A percentile compares a stretch with the other conserved stretches of the same genome.
phyloP scores from a whole-genome alignment of 805 yeast genomes.

The Pichia californica region DNA sequence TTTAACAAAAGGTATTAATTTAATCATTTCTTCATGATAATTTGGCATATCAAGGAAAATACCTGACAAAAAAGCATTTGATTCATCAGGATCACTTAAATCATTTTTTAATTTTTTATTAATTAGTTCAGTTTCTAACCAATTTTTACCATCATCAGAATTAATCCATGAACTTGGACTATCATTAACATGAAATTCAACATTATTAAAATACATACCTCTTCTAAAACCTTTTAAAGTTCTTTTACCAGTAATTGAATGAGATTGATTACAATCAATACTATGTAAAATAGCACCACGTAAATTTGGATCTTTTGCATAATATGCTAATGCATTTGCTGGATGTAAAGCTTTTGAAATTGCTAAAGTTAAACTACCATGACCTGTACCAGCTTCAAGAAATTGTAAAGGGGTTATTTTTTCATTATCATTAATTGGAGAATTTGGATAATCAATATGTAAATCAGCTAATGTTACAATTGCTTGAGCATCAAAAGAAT shows the following conservation, averaged over 20 bases:
- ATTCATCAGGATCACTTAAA: slow-evolving; percentile 16
- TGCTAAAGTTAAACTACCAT: slow-evolving; percentile 43
- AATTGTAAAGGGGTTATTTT: slow-evolving; percentile 31
- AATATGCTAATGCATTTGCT: slow-evolving; percentile 33
- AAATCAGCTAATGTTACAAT: slow-evolving; percentile 42
- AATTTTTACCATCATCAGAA: slow-evolving; percentile 18
- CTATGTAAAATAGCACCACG: slow-evolving; percentile 43
- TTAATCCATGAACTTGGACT: slow-evolving; percentile 38
- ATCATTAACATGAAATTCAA: slow-evolving; percentile 36
- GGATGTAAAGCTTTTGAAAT: slow-evolving; percentile 38
- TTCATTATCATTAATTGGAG: slow-evolving; percentile 10
- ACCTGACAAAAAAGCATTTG: slow-evolving; percentile 33
- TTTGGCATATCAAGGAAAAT: slow-evolving; percentile 44
- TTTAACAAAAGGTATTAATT: slow-evolving; percentile 30
- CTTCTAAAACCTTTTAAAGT: slow-evolving; percentile 34
- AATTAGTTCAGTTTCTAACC: slow-evolving; percentile 19
- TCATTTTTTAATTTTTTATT: slow-evolving; percentile 6
- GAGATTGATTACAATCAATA: slow-evolving; percentile 35
- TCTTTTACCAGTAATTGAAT: slow-evolving; percentile 36
- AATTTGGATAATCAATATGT: slow-evolving; percentile 29
- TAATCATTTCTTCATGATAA: slow-evolving; percentile 30
- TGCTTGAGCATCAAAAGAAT: slow-evolving; percentile 42
- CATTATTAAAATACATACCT: slow-evolving; percentile 40
- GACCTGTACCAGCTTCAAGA: slow-evolving; percentile 52
- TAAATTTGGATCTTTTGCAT: slow-evolving; percentile 11